These are phyloP conservation scores for Arachis stenosperma DNA, from an alignment of 306 rosid species.

Conservation along the genomic window DNA sequence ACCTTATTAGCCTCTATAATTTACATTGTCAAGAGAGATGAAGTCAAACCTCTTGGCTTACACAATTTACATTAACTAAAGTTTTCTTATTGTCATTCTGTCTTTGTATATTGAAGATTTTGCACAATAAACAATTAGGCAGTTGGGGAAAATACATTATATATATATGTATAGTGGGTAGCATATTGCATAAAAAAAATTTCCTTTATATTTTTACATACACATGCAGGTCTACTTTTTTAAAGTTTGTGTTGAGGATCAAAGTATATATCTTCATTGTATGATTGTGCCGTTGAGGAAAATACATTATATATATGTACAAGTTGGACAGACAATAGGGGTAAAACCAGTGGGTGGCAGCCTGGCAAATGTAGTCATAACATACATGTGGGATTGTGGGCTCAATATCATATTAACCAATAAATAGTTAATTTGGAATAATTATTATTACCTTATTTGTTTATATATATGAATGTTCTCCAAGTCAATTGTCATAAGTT, in stretches of 20 bases:
- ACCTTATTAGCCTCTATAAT: too few relatives aligned
- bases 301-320: conserved; percentile 20
- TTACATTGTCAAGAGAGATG: neutral
- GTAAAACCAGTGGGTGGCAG: conserved; percentile 35
- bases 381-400: conserved; percentile 23
- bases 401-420: conserved; percentile 4
- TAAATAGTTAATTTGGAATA: conserved; percentile 11
- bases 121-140: neutral
- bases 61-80: neutral
- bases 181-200: neutral
- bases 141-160: neutral
- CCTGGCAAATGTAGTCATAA: conserved; percentile 39
- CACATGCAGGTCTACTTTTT: neutral
- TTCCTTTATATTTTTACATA: neutral
- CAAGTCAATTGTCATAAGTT: conserved; percentile 15
- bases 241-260: neutral
- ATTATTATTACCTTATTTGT: neutral
- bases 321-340: conserved; percentile 37
- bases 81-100: neutral
- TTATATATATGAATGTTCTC: neutral
- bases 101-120: neutral
- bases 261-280: neutral
- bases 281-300: conserved; percentile 33
- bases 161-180: neutral
- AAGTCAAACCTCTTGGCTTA: conserved; percentile 24